A percentile compares a stretch with the other conserved stretches of the same genome.
Conservation (phyloP, 169 alveolate genomes). For the Eimeria nieschulzi region DNA sequence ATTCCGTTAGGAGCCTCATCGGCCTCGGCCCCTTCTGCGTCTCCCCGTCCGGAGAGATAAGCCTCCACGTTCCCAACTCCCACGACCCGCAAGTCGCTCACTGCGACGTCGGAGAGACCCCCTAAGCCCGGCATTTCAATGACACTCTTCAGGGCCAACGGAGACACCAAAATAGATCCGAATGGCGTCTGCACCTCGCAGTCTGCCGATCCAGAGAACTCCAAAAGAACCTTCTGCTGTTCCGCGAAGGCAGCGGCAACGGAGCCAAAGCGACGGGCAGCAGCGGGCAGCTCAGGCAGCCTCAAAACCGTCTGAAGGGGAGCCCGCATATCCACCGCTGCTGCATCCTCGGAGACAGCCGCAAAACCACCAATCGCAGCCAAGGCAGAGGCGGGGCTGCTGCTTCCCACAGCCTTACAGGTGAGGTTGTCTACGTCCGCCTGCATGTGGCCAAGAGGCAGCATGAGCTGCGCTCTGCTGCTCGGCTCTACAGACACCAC, state of each 20-base stretch:
- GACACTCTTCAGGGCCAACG: not conserved
- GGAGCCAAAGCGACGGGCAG: not conserved
- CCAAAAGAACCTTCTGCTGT: not conserved
- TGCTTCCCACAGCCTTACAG: not conserved
- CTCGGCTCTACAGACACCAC: not conserved
- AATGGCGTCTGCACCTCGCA: not conserved
- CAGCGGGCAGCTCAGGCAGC: not conserved
- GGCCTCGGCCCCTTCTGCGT: not conserved
- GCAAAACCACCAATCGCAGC: not conserved
- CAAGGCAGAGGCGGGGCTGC: not conserved
- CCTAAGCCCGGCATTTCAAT: not conserved
- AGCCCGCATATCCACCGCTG: not conserved
- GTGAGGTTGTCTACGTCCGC: not conserved
- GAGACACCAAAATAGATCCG: not conserved
- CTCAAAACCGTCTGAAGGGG: not conserved
- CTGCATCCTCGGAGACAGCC: not conserved
- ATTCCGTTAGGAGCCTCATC: no score
- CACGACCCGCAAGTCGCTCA: not conserved
- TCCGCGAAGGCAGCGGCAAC: conserved; percentile 25
- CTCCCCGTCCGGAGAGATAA: not conserved
- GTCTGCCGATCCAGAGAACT: not conserved
- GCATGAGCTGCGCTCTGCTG: not conserved
- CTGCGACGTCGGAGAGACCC: not conserved
- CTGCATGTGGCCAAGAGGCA: conserved; percentile 8
- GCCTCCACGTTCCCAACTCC: not conserved